Base-by-base conservation (phyloP, 108 stramenopile genomes). In the Nitzschia inconspicua region DNA sequence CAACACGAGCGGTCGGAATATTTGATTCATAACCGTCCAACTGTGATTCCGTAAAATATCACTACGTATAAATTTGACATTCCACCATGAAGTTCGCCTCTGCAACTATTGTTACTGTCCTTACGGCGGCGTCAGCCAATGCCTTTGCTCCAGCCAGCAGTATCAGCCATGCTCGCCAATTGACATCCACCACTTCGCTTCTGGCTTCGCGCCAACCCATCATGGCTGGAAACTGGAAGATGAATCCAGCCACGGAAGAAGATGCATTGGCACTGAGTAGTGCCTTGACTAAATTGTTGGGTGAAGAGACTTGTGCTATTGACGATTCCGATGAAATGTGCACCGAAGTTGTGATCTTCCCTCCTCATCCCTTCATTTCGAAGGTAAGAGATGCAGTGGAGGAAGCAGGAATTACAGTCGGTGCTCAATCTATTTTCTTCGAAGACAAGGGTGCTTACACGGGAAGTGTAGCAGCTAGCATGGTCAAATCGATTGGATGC, bases 171-270 rank as follows among this genome's bases (percentile, higher is more conserved):
- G n/a, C n/a, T n/a, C n/a, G n/a, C n/a, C 48, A 23, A 0, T 1
- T 29, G 0, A 16, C 48, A 8, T 19, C 32, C 34, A 4, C 36
- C 20, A 54, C 53, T 37, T n/a, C 25, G 2, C 34, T 54, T 9
- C 35, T 36, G 4, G 53, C 53, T 47, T 69, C 54, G 11, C 65
- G 82, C 14, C 78, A 79, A 37, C 90, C 96, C 16, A 86, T 97
- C 75, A 95, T 97, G 60, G 73, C 88, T 13, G 96, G 96, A 44
- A 97, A 97, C 82, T 97, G 96, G 96, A 97, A 97, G 79, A 68
- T 95, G 72, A 94, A 91, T 40, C 93, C 93, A 36, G 51, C 63
- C 37, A 80, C 86, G 29, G 82, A 84, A 46, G 76, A 68, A 7
- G 88, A 91, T 65, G 89, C 89, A 23, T 26, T 84, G 35, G 40